A percentile compares a stretch with the other conserved stretches of the same genome.
Evolutionary conservation across 2,329 filamentous ascomycete species (phyloP).

Genomic region (Scleromitrula shiraiana): DNA sequence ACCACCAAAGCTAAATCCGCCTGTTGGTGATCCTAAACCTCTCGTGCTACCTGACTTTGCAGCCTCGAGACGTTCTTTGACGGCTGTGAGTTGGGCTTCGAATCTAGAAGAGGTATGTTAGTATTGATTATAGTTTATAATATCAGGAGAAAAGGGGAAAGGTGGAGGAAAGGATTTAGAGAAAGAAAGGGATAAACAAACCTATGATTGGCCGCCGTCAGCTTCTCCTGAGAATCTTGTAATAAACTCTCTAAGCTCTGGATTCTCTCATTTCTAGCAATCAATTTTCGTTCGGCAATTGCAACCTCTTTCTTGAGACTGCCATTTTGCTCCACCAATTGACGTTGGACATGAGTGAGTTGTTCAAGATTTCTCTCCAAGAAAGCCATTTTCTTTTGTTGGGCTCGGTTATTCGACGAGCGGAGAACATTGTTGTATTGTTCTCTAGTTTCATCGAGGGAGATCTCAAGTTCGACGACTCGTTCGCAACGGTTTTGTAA

Average conservation of each 20-base stretch:
- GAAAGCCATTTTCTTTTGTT: constrained; percentile 99
- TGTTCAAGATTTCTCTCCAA: constrained; percentile 96
- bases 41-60: constrained; percentile 88
- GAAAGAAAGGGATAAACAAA: constrained; percentile 41
- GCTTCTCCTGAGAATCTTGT: constrained; percentile 96
- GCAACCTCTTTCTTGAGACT: constrained; percentile 98
- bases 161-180: not conserved
- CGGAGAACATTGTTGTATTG: constrained; percentile 98
- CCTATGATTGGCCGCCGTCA: constrained; percentile 96
- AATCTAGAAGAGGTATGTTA: no score
- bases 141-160: not conserved
- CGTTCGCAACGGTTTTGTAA: constrained; percentile 97
- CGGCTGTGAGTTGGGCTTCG: constrained; percentile 90
- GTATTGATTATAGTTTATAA: constrained; percentile 18
- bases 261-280: constrained; percentile 94
- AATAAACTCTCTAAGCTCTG: constrained; percentile 85
- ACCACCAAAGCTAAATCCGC: constrained; percentile 63
- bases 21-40: constrained; percentile 59
- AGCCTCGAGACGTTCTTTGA: constrained; percentile 95
- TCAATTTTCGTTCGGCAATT: constrained; percentile 94
- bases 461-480: constrained; percentile 96
- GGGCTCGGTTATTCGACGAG: constrained; percentile 93
- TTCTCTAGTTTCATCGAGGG: constrained; percentile 91
- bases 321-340: constrained; percentile 96
- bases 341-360: constrained; percentile 91